Evolutionary conservation across 2,329 filamentous ascomycete species (phyloP), one percentile per base, ranked within the genome.

Genomic region (Chaetomiaceae sp.): DNA sequence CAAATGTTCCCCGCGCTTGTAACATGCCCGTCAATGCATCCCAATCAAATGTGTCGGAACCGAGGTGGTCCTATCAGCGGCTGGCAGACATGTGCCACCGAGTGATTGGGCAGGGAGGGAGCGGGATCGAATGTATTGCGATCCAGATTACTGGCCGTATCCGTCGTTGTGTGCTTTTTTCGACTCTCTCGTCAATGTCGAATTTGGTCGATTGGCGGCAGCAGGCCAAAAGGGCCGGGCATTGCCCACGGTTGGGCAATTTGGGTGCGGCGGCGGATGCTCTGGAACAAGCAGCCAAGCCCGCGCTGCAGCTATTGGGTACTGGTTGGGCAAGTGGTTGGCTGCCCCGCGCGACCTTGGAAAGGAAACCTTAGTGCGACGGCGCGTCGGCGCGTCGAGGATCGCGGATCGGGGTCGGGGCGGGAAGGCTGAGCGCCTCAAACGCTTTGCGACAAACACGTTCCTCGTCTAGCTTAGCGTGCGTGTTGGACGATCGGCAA

Each of bases 381-480:
- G 29, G 40, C 51, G 48, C 42, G 45, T 47, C 48, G 42, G 51
- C 48, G 48, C 46, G 51, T 49, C 39, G 43, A 29, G 30, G 35
- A 15, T 26, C 32, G 47, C 19, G 20, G 24, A n/a, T 27, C 17
- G 20, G 6, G 22, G 20, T 14, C 29, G 6, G 22, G 20, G 12
- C 29, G 29, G 29, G 29, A 32, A 4, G 29, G 39, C 35, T 47
- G 43, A 29, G n/a, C 34, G 43, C 47, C 37, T 38, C 47, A 45
- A 52, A 47, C 40, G 42, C 42, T 42, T 43, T 39, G 30, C 32
- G 36, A 19, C 37, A n/a, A 30, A 30, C 27, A 12, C 27, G 27
- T 30, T 30, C 14, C 27, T 30, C 27, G 27, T 5, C 24, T 11
- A 6, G 27, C n/a, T n/a, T 24, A 5, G 22, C 9, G 22, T 24